Evolutionary conservation across 768 basidiomycete genomes (phyloP).

Genomic region (Sporobolomyces phaffii): DNA sequence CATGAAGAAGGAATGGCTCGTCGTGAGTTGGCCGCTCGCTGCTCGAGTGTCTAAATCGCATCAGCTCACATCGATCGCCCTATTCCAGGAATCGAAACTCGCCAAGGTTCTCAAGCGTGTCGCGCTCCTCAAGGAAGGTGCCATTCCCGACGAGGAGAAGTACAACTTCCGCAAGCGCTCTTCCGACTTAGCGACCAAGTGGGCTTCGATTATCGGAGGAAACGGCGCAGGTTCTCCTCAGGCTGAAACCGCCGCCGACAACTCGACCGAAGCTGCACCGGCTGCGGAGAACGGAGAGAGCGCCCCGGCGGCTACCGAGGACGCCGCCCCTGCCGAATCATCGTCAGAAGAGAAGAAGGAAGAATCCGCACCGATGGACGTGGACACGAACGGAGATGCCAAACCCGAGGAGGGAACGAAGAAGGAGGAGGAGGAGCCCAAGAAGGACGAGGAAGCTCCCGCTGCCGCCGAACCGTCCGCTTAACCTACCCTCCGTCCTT

Average conservation of each 20-base stretch:
- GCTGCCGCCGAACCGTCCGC: background rate
- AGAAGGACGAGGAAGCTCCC: slow-evolving; percentile 10
- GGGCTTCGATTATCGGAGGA: background rate
- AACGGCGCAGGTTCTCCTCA: slow-evolving; percentile 14
- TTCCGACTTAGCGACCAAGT: slow-evolving; percentile 45
- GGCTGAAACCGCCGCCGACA: background rate
- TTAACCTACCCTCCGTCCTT: background rate
- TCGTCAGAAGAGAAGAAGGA: slow-evolving; percentile 7
- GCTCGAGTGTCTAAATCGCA: background rate
- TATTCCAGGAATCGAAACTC: slow-evolving; percentile 65
- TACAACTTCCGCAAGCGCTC: slow-evolving; percentile 48
- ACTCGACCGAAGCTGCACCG: slow-evolving; percentile 19
- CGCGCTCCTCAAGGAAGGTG: slow-evolving; percentile 46
- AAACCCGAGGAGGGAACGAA: background rate
- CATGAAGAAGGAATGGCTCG: slow-evolving; percentile 40
- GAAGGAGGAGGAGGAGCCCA: background rate
- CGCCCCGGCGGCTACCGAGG: background rate
- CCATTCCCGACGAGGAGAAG: slow-evolving; percentile 47
- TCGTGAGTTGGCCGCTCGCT: slow-evolving; percentile 21
- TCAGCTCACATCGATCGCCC: background rate
- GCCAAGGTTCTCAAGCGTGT: slow-evolving; percentile 87
- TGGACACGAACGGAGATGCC: slow-evolving; percentile 12
- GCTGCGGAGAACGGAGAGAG: slow-evolving; percentile 29
- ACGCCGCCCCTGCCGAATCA: slow-evolving; percentile 13
- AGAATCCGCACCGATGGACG: slow-evolving; percentile 5